Evolutionary conservation across 1,284 basidiomycete genomes (phyloP).

Genomic region (Irpex sp.): DNA sequence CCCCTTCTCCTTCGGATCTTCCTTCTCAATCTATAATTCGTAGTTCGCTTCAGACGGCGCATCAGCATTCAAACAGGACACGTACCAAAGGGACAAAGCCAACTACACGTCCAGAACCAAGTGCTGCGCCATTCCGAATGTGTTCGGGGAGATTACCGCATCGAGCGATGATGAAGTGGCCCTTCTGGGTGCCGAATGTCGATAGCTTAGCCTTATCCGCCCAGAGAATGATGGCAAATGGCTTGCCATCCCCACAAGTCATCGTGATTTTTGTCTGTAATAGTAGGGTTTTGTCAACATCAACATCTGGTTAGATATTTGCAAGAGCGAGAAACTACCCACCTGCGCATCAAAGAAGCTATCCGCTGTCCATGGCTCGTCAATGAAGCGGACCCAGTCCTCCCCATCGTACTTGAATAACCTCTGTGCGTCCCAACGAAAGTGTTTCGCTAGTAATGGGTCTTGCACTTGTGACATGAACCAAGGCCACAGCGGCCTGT

Average conservation of each 20-base stretch:
- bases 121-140: constrained; percentile 32
- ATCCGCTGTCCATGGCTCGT: constrained; percentile 30
- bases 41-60: too few relatives aligned
- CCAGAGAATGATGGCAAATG: constrained; percentile 16
- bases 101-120: constrained; percentile 35
- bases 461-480: constrained; percentile 11
- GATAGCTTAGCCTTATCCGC: constrained; percentile 41
- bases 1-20: neutral
- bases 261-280: neutral
- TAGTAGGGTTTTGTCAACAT: neutral
- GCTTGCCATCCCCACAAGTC: neutral
- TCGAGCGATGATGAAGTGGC: constrained; percentile 37
- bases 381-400: constrained; percentile 25
- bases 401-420: constrained; percentile 27
- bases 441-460: constrained; percentile 17
- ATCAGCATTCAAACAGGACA: neutral
- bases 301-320: neutral
- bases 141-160: constrained; percentile 31
- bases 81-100: constrained; percentile 40
- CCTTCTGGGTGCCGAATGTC: constrained; percentile 36
- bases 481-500: constrained; percentile 12
- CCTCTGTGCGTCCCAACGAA: constrained; percentile 21
- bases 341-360: constrained; percentile 8
- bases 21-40: neutral
- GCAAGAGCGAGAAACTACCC: neutral